phyloP scores from a whole-genome alignment of 768 basidiomycete genomes.

The Agaricus blazei region DNA sequence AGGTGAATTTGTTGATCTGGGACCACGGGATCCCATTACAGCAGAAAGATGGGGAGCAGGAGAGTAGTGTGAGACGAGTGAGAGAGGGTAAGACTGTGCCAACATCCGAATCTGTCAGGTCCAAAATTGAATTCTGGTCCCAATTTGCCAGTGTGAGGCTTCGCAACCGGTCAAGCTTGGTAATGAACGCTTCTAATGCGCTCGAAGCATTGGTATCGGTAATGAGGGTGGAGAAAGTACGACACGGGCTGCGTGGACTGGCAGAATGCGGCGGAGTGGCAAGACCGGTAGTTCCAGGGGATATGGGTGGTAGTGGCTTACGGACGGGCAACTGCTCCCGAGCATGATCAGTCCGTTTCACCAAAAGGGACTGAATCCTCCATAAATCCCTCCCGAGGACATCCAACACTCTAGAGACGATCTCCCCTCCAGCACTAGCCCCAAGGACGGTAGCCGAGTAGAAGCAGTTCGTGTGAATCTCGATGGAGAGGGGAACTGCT shows the following conservation, averaged over 20 bases:
- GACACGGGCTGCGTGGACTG: constrained; percentile 1
- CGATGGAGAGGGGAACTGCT: constrained; percentile 7
- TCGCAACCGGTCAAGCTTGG: constrained; percentile 5
- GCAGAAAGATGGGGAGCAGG: constrained; percentile 6
- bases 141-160: constrained; percentile 10
- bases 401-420: constrained; percentile 2
- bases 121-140: constrained; percentile 2
- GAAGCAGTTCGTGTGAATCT: constrained; percentile 9
- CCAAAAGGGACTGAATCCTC: constrained; percentile 2
- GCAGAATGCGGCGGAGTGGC: constrained; percentile 6
- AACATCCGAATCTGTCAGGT: background rate
- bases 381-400: background rate
- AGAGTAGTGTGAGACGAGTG: background rate
- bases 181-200: constrained; percentile 6
- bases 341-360: constrained; percentile 10
- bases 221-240: background rate
- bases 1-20: constrained; percentile 6
- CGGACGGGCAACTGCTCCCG: background rate
- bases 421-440: background rate
- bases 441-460: background rate
- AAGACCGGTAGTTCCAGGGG: background rate
- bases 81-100: background rate
- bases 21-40: constrained; percentile 6
- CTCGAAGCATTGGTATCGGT: constrained; percentile 1
- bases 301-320: background rate